Base-by-base conservation (phyloP, 495 filamentous ascomycete species). In the Daldinia vernicosa region DNA sequence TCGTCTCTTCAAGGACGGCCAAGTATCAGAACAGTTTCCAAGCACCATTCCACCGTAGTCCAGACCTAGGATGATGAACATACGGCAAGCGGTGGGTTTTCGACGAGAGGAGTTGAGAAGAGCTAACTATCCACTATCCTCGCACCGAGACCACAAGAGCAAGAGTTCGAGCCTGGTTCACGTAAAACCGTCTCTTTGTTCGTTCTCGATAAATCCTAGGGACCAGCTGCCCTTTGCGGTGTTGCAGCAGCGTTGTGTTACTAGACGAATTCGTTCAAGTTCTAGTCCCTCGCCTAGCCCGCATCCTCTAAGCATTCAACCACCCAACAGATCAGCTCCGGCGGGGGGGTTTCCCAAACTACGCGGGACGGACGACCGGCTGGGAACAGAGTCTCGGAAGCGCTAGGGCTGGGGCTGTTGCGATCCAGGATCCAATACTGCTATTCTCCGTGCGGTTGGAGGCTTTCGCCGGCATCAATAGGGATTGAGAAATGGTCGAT, bases 191-290 rank as follows among this genome's bases (percentile, higher is more conserved):
- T 70, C 54, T 55, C 47, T 33, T 52, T 53, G 26, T 62, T 55
- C 39, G 35, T 43, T 58, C 39, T 66, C 55, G 56, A 73, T 32
- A 51, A 67, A 57, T 54, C 71, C 47, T 53, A 56, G 45, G 30
- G 45, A 43, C 61, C 51, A 54, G 47, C 65, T 65, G 55, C 61
- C 40, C 66, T 62, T 66, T 66, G 52, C 63, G 63, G 63, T 67
- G 59, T 67, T 67, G 71, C 71, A 70, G 71, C 67, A 75, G 72
- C 67, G 59, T 67, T 74, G 75, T 76, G 71, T 65, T 54, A 76
- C 75, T 69, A 63, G 67, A 70, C 63, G 58, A 53, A 37, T 33
- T 57, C 68, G 62, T 60, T 53, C 74, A 67, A 57, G 56, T 55
- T 66, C 68, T 60, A 61, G 59, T 63, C 50, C 69, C 58, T 65